phyloP scores from a whole-genome alignment of 768 basidiomycete genomes.

The Suillus ampliporus region DNA sequence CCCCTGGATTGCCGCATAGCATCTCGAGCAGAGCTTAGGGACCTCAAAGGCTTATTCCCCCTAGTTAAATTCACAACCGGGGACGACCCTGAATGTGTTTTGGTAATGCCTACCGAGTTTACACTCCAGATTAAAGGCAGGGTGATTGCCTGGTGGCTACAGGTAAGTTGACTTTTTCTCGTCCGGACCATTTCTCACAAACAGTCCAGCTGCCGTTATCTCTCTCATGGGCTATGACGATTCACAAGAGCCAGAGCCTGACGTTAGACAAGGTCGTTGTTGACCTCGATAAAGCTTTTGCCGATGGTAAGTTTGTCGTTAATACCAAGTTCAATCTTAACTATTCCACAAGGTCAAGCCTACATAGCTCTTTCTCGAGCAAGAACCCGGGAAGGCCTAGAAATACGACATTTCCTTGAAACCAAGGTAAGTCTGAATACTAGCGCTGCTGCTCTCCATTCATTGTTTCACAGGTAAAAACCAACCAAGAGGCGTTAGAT shows the following conservation, averaged over 20 bases:
- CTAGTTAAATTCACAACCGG: slow-evolving; percentile 52
- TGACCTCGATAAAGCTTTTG: slow-evolving; percentile 70
- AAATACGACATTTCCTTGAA: too few relatives aligned
- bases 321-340: too few relatives aligned
- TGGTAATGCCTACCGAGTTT: slow-evolving; percentile 59
- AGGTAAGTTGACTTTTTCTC: slow-evolving; percentile 31
- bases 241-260: slow-evolving; percentile 81
- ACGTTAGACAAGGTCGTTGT: slow-evolving; percentile 70
- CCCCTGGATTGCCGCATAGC: too few relatives aligned
- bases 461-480: too few relatives aligned
- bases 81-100: slow-evolving; percentile 48
- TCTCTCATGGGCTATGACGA: slow-evolving; percentile 77
- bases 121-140: slow-evolving; percentile 57
- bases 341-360: too few relatives aligned
- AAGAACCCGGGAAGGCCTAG: too few relatives aligned
- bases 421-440: too few relatives aligned
- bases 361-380: too few relatives aligned
- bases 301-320: slow-evolving; percentile 44
- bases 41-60: slow-evolving; percentile 35
- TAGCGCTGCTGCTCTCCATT: too few relatives aligned
- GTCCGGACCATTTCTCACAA: neutral
- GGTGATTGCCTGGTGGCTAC: slow-evolving; percentile 53
- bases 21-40: neutral
- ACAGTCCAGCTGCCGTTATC: slow-evolving; percentile 67
- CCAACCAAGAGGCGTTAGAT: too few relatives aligned